Conservation (phyloP, 176 grass and related monocot genomes). For the Oryza glaberrima region DNA sequence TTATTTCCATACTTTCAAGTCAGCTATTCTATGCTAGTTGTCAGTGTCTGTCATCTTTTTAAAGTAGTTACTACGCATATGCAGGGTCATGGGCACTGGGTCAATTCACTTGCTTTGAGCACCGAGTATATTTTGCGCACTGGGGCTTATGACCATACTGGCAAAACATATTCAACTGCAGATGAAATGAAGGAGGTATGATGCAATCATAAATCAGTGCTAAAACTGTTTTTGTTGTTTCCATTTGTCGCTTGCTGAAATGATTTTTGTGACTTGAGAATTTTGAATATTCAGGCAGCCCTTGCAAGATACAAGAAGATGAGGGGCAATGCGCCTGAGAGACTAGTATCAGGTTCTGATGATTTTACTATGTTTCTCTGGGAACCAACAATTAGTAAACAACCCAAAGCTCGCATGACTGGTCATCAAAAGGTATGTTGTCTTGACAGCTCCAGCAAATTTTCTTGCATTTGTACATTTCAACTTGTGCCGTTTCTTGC, state of each 20-base stretch:
- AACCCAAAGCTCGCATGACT: conserved; percentile 84
- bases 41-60: not conserved
- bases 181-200: conserved; percentile 91
- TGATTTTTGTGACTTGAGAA: not conserved
- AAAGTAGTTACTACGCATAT: conserved; percentile 19
- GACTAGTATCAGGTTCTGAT: conserved; percentile 95
- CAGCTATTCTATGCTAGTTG: not conserved
- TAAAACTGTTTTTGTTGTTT: conserved; percentile 7
- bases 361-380: conserved; percentile 98
- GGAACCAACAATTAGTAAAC: conserved; percentile 84
- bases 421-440: conserved; percentile 93
- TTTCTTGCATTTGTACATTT: not conserved
- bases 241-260: not conserved
- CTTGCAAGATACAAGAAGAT: conserved; percentile 87
- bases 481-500: not conserved
- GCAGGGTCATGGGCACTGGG: conserved; percentile 96
- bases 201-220: not conserved
- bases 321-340: conserved; percentile 82
- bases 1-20: conserved; percentile 1
- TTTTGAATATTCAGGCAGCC: conserved; percentile 57
- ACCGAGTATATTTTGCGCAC: conserved; percentile 96
- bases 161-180: conserved; percentile 77
- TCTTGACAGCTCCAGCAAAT: conserved; percentile 20
- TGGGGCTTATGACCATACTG: conserved; percentile 88
- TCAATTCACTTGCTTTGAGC: conserved; percentile 95